Evolutionary conservation across 805 yeast species (phyloP), one percentile per base, ranked within the genome.

Genomic region (Candida xyloterini): DNA sequence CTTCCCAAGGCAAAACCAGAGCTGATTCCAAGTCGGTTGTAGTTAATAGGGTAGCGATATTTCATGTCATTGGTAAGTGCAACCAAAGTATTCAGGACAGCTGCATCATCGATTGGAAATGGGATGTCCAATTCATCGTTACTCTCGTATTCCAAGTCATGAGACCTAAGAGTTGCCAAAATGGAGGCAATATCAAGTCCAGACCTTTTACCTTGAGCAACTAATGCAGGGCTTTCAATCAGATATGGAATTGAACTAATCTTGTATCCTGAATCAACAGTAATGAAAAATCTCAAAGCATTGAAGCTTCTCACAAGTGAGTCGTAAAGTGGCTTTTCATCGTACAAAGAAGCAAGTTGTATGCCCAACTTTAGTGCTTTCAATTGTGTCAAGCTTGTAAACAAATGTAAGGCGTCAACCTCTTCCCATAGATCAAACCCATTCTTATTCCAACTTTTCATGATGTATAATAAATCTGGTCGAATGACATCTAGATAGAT

Each of bases 371-470:
- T 63, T 15, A 90, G 51, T 0, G 95, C 84, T 45, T 80, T 75
- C 45, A 84, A 67, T 60, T 89, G 96, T 4, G 81, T 77, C 52
- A 85, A 60, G 10, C 83, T 67, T 1, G 95, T 90, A 62, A 87
- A 91, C 46, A 88, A 80, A 60, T 90, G 97, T 35, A 67, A 53
- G 0, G 90, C 78, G 43, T 78, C 57, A 35, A 84, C 68, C 61
- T 90, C 98, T 65, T 90, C 98, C 98, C 98, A 90, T 29, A 90
- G 67, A 63, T 90, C 97, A 65, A 85, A 91, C n/a, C 87, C 81
- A 5, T 63, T 60, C 9, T 62, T 57, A 10, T 63, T 53, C 96
- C 96, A 91, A 52, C 74, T 70, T 4, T 61, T 54, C 13, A 73
- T 47, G 15, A 84, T 71, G 51, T 80, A 91, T 35, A 70, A 65